Base-by-base conservation (phyloP, 192 early-diverging fungal genomes). In the Gaertneriomyces semiglobifer region DNA sequence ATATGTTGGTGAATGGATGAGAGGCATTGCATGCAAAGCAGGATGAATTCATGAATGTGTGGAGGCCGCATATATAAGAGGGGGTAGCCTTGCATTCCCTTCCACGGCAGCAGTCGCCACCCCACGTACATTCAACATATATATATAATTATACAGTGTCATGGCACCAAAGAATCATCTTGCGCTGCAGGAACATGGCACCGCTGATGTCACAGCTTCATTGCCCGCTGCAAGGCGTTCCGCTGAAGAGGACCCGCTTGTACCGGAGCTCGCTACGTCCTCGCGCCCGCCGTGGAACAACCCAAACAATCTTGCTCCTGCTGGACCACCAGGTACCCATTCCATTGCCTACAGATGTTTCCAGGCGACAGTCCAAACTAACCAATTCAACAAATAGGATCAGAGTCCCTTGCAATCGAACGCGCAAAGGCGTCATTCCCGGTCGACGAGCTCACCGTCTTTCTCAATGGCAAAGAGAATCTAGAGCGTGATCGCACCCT, bases 391-490 rank as follows among this genome's bases (percentile, higher is more conserved):
- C 25, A 0, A 33, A 33, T 33, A 33, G 25, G 25, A 33, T 39
- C 8, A 10, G 60, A 70, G 45, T 74, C 79, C 5, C 79, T 92
- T 6, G 77, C 81, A 16, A 61, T 69, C 50, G 92, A 94, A 73
- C 88, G 92, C 54, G 60, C 78, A 33, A 79, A 77, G 64, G 84
- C 88, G 16, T 75, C 77, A 16, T 94, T 94, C 65, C 72, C 79
- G 50, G 74, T 86, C 20, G 60, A 82, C 38, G 83, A 85, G 18
- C 82, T 94, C 68, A 78, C 88, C 58, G 69, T 73, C 65, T 86
- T 88, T 59, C 80, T 92, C 63, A 80, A 89, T 41, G 87, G 85
- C 47, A 71, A 85, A 10, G 78, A 88, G n/a, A 79, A 81, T 70
- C 78, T 91, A 9, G 69, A 74, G 5, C 76, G 76, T 44, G 65